Evolutionary conservation across 2,329 filamentous ascomycete species (phyloP).

Genomic region (Didymella pinodella): DNA sequence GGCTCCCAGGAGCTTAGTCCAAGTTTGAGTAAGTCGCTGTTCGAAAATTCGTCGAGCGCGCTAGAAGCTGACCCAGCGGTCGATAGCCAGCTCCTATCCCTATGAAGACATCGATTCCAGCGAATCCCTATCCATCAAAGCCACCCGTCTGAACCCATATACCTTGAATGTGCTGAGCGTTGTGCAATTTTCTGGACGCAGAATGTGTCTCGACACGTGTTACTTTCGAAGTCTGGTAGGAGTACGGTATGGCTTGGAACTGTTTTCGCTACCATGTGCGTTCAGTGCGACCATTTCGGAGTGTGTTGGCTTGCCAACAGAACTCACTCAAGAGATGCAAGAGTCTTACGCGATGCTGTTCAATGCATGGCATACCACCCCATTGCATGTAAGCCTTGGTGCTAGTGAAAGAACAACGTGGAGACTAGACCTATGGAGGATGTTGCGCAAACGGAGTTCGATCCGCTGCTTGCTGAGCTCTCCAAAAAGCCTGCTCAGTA

Average conservation of each 20-base stretch:
- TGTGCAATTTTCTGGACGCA: constrained; percentile 31
- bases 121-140: constrained; percentile 27
- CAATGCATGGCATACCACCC: constrained; percentile 26
- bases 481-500: too few species aligned
- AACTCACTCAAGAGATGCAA: constrained; percentile 28
- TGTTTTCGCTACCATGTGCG: constrained; percentile 32
- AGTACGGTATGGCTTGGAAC: constrained; percentile 19
- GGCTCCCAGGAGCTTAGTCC: too few species aligned
- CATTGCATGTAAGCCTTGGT: constrained; percentile 20
- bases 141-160: constrained; percentile 29
- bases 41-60: too few species aligned
- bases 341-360: constrained; percentile 33
- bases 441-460: too few species aligned
- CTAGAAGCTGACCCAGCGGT: too few species aligned
- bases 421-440: too few species aligned
- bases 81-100: too few species aligned
- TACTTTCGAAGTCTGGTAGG: constrained; percentile 19
- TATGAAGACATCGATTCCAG: constrained; percentile 19
- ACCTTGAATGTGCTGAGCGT: constrained; percentile 27
- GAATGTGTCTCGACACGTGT: constrained; percentile 33
- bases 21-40: too few species aligned
- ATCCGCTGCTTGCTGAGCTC: too few species aligned
- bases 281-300: constrained; percentile 2
- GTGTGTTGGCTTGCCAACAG: not conserved
- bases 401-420: too few species aligned